Evolutionary conservation across 2,329 filamentous ascomycete species (phyloP).

Genomic region (Cryphonectria naterciae): DNA sequence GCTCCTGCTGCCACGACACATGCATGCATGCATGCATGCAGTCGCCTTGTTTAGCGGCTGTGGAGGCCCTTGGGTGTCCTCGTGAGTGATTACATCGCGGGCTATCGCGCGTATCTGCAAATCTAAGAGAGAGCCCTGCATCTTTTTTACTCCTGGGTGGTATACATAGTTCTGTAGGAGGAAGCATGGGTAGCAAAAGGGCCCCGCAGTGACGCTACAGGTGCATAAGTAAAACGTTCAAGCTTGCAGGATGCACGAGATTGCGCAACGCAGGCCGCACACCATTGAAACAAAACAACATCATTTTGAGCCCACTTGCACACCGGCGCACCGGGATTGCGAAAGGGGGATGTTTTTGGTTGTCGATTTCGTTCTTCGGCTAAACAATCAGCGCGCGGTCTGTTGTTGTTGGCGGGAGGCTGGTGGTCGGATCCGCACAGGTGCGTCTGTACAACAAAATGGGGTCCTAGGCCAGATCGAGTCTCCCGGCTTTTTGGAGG

Average conservation of each 20-base stretch:
- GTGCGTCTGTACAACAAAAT: not conserved
- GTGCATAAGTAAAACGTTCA: not conserved
- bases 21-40: slow-evolving; percentile 7
- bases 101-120: slow-evolving; percentile 1
- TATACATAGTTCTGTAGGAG: not conserved
- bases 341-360: not conserved
- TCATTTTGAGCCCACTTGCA: slow-evolving; percentile 1
- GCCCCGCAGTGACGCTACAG: slow-evolving; percentile 14
- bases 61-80: not conserved
- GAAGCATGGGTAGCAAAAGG: not conserved
- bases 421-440: not conserved
- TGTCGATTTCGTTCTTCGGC: slow-evolving; percentile 4
- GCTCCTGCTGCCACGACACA: not conserved
- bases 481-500: not conserved
- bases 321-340: not conserved
- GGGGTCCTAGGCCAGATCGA: not conserved
- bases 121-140: not conserved
- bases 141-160: not conserved
- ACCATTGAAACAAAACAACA: not conserved
- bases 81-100: not conserved
- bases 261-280: not conserved
- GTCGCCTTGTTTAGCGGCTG: not conserved
- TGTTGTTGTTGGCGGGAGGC: not conserved
- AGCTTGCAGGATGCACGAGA: not conserved
- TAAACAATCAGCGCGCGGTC: not conserved